Conservation (phyloP, 139 green algal species). For the Zygnema circumcarinatum region DNA sequence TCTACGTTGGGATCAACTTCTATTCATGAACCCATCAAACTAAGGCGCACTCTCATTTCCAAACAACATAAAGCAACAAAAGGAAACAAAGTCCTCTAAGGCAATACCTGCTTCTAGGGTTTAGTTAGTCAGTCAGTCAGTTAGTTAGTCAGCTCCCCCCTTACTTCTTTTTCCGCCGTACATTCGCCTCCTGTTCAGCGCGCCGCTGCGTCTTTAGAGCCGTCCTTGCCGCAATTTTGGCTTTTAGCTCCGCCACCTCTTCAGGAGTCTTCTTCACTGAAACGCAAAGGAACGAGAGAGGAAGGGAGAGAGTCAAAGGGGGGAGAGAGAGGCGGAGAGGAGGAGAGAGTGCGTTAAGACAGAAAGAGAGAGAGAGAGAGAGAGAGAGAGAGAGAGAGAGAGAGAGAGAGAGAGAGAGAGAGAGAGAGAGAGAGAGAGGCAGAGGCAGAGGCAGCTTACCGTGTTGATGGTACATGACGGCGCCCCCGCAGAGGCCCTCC, state of each 20-base stretch:
- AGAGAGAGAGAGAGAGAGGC: not conserved
- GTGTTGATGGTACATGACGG: conserved; percentile 86
- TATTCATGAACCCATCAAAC: no score
- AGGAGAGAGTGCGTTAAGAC: not conserved
- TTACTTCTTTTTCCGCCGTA: conserved; percentile 53
- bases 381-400: not conserved
- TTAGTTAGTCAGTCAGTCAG: no score
- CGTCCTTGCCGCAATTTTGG: conserved; percentile 54
- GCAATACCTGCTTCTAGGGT: no score
- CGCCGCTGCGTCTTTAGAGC: conserved; percentile 40
- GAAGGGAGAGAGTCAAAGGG: not conserved
- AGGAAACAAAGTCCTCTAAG: no score
- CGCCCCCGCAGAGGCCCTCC: conserved; percentile 88
- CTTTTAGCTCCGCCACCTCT: conserved; percentile 68
- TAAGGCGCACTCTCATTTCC: no score
- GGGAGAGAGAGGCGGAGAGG: not conserved
- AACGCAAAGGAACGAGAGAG: not conserved
- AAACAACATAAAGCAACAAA: no score
- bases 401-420: conserved; percentile 13
- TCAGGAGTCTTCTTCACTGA: conserved; percentile 69
- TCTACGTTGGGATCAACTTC: no score
- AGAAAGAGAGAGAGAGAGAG: not conserved
- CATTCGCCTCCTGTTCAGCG: conserved; percentile 63
- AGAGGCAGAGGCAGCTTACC: conserved; percentile 22
- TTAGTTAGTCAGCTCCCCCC: no score